phyloP scores from a whole-genome alignment of 371 early-diverging fungal species.

The Mucor ambiguus region DNA sequence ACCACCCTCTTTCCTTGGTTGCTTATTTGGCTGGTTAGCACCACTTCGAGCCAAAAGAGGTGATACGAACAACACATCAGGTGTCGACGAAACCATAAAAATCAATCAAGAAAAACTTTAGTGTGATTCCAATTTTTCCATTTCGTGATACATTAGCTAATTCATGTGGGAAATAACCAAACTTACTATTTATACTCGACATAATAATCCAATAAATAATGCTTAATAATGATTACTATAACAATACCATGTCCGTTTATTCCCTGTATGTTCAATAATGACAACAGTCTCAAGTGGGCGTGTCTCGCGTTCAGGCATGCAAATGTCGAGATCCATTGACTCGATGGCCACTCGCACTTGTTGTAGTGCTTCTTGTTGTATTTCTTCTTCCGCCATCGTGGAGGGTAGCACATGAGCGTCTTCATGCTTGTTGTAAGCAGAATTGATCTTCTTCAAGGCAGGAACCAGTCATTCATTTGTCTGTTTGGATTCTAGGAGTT shows the following conservation, averaged over 20 bases:
- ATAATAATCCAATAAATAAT: neutral
- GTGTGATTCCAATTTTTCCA: conserved; percentile 5
- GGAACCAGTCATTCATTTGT: conserved; percentile 39
- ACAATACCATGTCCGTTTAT: no score
- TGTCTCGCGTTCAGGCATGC: no score
- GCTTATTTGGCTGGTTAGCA: conserved; percentile 23
- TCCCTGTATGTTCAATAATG: neutral
- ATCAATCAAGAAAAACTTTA: conserved; percentile 2
- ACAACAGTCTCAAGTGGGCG: neutral
- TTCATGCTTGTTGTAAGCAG: conserved; percentile 3
- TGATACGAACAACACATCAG: neutral
- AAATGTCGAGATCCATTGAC: neutral
- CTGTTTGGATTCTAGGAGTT: neutral
- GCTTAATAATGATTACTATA: neutral
- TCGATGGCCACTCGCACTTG: neutral
- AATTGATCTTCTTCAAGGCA: conserved; percentile 35
- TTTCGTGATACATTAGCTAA: neutral
- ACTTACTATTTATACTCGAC: neutral
- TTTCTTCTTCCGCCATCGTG: neutral
- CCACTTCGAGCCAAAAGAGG: conserved; percentile 10
- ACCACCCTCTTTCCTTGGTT: conserved; percentile 20
- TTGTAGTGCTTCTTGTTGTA: neutral
- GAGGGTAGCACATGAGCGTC: neutral
- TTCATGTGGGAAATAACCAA: neutral
- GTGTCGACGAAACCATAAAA: conserved; percentile 5